Evolutionary conservation across 2,329 filamentous ascomycete genomes (phyloP).

Genomic region (Falciphora oryzae): DNA sequence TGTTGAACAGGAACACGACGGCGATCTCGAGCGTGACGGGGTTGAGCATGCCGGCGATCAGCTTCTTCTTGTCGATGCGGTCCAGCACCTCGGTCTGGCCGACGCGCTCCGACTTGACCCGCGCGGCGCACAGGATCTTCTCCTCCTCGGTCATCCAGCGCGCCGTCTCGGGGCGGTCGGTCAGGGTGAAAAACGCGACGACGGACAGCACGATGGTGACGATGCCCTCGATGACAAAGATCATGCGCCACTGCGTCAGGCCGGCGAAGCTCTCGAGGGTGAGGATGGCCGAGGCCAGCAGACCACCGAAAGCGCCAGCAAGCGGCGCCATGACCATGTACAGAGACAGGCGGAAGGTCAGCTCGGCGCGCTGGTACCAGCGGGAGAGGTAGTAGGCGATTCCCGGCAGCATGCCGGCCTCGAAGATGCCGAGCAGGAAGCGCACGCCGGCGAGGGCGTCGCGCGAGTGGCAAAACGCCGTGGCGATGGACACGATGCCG

Average conservation of each 20-base stretch:
- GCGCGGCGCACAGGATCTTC: conserved; percentile 47
- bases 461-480: conserved; percentile 55
- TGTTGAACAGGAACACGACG: conserved; percentile 19
- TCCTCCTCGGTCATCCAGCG: conserved; percentile 52
- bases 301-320: conserved; percentile 14
- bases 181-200: conserved; percentile 48
- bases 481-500: conserved; percentile 57
- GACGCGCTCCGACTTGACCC: conserved; percentile 45
- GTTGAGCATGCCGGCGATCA: conserved; percentile 32
- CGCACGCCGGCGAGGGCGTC: conserved; percentile 49
- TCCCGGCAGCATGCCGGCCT: conserved; percentile 68
- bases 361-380: conserved; percentile 58
- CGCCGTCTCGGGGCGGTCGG: conserved; percentile 46
- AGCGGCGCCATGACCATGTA: conserved; percentile 55
- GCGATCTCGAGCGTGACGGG: conserved; percentile 21
- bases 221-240: conserved; percentile 61
- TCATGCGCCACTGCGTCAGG: conserved; percentile 53
- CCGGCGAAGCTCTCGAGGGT: conserved; percentile 46
- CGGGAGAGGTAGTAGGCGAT: conserved; percentile 68
- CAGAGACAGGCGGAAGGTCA: conserved; percentile 53
- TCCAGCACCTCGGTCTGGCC: conserved; percentile 39
- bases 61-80: conserved; percentile 43
- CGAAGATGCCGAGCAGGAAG: conserved; percentile 63
- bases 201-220: conserved; percentile 51
- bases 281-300: conserved; percentile 21